Conservation (phyloP, 495 filamentous ascomycete species). For the Chlorociboria aeruginascens region DNA sequence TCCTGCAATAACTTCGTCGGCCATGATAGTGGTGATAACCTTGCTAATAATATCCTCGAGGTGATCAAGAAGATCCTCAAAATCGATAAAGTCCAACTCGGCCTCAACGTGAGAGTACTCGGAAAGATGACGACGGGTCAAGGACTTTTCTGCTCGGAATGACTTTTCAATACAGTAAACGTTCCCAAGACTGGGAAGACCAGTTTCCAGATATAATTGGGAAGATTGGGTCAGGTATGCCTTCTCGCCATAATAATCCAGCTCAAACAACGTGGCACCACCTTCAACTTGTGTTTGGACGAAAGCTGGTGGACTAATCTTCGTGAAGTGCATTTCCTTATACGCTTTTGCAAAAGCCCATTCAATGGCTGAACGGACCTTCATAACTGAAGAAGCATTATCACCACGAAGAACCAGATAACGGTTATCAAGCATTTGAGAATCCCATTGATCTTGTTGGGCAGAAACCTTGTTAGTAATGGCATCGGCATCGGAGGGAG, state of each 20-base stretch:
- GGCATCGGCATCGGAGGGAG: constrained; percentile 81
- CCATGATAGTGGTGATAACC: constrained; percentile 66
- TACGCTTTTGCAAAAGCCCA: constrained; percentile 75
- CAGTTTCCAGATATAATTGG: constrained; percentile 96
- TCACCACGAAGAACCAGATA: constrained; percentile 90
- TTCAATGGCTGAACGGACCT: constrained; percentile 76
- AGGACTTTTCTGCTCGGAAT: constrained; percentile 92
- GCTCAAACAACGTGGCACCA: constrained; percentile 84
- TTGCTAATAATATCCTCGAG: constrained; percentile 81
- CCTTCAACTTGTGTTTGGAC: constrained; percentile 99
- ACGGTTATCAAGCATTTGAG: constrained; percentile 76
- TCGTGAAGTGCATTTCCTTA: constrained; percentile 62
- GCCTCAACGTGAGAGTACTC: constrained; percentile 98
- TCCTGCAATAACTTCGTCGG: constrained; percentile 54
- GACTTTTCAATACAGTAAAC: constrained; percentile 98
- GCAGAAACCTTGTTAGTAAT: constrained; percentile 83
- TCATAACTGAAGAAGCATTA: constrained; percentile 75
- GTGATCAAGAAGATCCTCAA: constrained; percentile 83
- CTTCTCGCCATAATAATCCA: constrained; percentile 88
- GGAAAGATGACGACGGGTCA: constrained; percentile 87
- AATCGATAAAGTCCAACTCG: constrained; percentile 92
- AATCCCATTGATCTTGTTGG: constrained; percentile 57
- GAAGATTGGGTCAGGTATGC: constrained; percentile 95
- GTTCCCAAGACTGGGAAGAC: constrained; percentile 77
- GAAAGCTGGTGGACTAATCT: constrained; percentile 89